phyloP scores from a whole-genome alignment of 306 rosid genomes.

The Trifolium repens region DNA sequence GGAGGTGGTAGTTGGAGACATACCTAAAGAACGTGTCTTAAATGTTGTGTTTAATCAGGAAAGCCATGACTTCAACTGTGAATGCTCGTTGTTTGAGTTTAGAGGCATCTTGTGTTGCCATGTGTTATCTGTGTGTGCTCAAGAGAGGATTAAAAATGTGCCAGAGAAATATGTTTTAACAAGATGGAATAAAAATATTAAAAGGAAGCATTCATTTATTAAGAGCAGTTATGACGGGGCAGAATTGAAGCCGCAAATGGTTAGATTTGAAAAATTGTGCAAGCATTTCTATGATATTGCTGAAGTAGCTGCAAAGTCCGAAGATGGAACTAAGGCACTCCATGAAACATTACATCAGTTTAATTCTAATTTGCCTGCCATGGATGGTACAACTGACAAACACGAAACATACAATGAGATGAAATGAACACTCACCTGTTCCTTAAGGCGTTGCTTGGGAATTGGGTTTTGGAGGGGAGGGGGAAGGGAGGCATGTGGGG shows the following conservation, averaged over 20 bases:
- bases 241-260: not conserved
- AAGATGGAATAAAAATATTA: not conserved
- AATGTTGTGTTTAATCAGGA: not conserved
- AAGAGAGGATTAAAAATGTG: not conserved
- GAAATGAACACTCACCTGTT: no score
- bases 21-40: not conserved
- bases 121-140: not conserved
- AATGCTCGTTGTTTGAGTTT: not conserved
- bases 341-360: no score
- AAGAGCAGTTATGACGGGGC: not conserved
- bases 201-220: not conserved
- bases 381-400: no score
- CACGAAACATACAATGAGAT: no score
- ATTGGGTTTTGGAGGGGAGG: no score
- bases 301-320: no score
- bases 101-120: not conserved
- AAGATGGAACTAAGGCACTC: no score
- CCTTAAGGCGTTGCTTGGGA: no score
- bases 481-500: no score
- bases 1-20: not conserved
- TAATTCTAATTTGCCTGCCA: no score
- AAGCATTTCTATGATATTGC: no score
- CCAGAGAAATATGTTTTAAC: not conserved
- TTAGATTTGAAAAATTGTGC: not conserved
- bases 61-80: not conserved